Evolutionary conservation across 805 yeast species (phyloP).

Genomic region (Metschnikowia lachancei): DNA sequence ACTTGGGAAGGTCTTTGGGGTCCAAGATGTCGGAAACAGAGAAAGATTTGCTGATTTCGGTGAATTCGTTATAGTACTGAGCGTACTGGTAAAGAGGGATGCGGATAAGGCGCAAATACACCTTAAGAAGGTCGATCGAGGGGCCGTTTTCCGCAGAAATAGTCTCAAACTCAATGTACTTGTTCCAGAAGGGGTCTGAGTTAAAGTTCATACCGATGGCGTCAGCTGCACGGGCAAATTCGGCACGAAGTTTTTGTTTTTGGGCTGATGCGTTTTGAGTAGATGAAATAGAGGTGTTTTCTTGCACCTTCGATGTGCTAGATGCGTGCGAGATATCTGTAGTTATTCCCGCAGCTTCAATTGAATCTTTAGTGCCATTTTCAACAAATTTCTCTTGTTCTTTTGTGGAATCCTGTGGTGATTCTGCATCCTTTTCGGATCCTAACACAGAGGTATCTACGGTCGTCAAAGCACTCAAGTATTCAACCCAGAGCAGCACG

Average conservation of each 20-base stretch:
- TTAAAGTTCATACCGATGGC: constrained; percentile 69
- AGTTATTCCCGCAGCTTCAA: no score
- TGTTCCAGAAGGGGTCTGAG: constrained; percentile 83
- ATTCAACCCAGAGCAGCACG: constrained; percentile 68
- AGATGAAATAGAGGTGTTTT: background rate
- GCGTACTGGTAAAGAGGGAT: constrained; percentile 88
- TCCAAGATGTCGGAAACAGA: constrained; percentile 27
- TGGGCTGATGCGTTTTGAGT: background rate
- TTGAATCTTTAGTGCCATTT: no score
- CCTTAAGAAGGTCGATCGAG: constrained; percentile 29
- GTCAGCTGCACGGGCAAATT: constrained; percentile 49
- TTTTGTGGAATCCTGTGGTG: background rate
- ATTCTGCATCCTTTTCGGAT: constrained; percentile 22
- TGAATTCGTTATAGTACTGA: constrained; percentile 57
- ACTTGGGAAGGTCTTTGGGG: constrained; percentile 17
- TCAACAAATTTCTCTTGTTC: no score
- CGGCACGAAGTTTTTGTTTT: constrained; percentile 27
- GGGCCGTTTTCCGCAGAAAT: constrained; percentile 13
- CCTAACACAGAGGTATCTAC: constrained; percentile 20
- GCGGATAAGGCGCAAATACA: constrained; percentile 45
- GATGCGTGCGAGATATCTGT: background rate
- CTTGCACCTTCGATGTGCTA: background rate
- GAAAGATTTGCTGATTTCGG: constrained; percentile 36
- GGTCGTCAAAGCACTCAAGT: constrained; percentile 46
- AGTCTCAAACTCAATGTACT: constrained; percentile 53